These are phyloP conservation scores for Ziziphus jujuba DNA, from an alignment of 306 rosid species.

Conservation along the genomic window DNA sequence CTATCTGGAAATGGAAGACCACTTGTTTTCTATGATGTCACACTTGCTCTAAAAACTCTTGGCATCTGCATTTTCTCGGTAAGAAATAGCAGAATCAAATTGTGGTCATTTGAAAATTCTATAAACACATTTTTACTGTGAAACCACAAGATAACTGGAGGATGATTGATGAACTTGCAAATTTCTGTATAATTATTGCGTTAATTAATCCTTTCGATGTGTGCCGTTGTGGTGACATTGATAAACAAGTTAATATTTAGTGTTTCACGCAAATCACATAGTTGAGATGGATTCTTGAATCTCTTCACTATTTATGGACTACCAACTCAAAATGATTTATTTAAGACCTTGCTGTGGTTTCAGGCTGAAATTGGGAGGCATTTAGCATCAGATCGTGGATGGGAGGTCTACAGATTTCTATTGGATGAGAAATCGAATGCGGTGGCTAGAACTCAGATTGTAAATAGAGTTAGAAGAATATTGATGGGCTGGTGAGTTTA, in stretches of 20 bases:
- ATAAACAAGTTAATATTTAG: neutral
- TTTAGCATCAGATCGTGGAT: constrained; percentile 65
- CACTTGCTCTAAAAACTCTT: constrained; percentile 64
- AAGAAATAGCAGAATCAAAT: constrained; percentile 25
- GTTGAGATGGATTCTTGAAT: constrained; percentile 7
- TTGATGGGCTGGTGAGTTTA: constrained; percentile 69
- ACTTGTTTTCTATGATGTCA: constrained; percentile 71
- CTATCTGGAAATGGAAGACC: constrained; percentile 82
- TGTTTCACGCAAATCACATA: neutral
- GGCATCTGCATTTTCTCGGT: constrained; percentile 80
- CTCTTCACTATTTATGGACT: constrained; percentile 1
- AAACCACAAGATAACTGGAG: neutral
- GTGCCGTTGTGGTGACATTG: neutral
- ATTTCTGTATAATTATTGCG: neutral
- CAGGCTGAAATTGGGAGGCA: constrained; percentile 86
- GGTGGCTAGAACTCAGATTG: constrained; percentile 62
- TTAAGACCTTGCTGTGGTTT: constrained; percentile 5
- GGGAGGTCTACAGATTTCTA: constrained; percentile 82
- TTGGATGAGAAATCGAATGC: constrained; percentile 61
- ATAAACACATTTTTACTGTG: neutral
- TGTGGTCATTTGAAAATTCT: constrained; percentile 12
- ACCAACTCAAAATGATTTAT: constrained; percentile 1
- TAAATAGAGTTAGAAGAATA: constrained; percentile 70
- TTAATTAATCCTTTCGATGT: neutral
- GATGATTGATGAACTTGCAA: neutral